These are phyloP conservation scores for Plectranthus barbatus DNA, from an alignment of 257 asterid genomes.

Conservation along the genomic window DNA sequence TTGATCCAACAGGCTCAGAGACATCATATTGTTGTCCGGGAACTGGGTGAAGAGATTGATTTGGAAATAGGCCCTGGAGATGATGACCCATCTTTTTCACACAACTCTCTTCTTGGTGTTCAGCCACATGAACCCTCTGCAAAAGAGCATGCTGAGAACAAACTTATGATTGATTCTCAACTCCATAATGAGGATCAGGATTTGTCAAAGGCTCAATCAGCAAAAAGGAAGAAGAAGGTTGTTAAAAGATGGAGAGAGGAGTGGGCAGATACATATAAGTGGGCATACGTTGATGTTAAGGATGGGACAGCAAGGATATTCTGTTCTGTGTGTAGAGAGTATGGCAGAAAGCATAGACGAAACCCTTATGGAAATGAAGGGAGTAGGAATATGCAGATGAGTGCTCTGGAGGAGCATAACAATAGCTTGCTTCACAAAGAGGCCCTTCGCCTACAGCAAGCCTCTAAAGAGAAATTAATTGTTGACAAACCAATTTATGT, in stretches of 20 bases:
- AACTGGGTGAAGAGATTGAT: slow-evolving; percentile 90
- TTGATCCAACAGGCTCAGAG: slow-evolving; percentile 90
- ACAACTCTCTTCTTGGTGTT: slow-evolving; percentile 54
- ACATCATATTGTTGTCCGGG: slow-evolving; percentile 85
- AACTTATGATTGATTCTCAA: slow-evolving; percentile 64
- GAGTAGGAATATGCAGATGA: slow-evolving; percentile 99
- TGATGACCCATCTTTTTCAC: slow-evolving; percentile 70
- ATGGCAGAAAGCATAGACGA: slow-evolving; percentile 95
- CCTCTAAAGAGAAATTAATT: slow-evolving; percentile 84
- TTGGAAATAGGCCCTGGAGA: slow-evolving; percentile 91
- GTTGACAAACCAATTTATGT: slow-evolving; percentile 86
- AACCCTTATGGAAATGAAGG: slow-evolving; percentile 99
- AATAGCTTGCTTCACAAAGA: slow-evolving; percentile 98
- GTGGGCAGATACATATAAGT: slow-evolving; percentile 99
- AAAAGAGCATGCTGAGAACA: slow-evolving; percentile 65
- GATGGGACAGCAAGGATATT: slow-evolving; percentile 95
- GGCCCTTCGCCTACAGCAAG: slow-evolving; percentile 95
- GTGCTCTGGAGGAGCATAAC: slow-evolving; percentile 98
- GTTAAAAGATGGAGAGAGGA: slow-evolving; percentile 99
- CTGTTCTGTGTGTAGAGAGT: slow-evolving; percentile 95
- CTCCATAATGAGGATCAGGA: slow-evolving; percentile 60
- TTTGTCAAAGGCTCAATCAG: slow-evolving; percentile 57
- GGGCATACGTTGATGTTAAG: slow-evolving; percentile 95
- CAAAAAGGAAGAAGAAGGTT: slow-evolving; percentile 91
- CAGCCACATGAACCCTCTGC: slow-evolving; percentile 74